Evolutionary conservation across 2,329 filamentous ascomycete species (phyloP).

Genomic region (Colletotrichum gloeosporioides): DNA sequence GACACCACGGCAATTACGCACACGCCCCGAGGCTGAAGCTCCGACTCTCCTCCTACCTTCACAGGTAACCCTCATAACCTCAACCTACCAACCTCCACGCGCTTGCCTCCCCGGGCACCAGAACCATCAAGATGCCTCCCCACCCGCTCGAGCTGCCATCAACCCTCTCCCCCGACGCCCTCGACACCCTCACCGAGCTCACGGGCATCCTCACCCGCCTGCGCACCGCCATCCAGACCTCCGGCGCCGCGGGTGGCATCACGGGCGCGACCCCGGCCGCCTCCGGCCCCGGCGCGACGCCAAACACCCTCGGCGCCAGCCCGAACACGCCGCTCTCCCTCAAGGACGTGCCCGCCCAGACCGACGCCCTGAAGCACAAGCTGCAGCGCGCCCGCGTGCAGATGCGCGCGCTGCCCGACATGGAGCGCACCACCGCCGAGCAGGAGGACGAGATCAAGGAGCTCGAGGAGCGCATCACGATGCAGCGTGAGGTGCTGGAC

Average conservation of each 20-base stretch:
- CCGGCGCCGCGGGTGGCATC: slow-evolving; percentile 40
- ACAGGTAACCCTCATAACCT: background rate
- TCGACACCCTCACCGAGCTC: slow-evolving; percentile 86
- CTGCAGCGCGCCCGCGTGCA: slow-evolving; percentile 78
- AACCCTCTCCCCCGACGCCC: slow-evolving; percentile 78
- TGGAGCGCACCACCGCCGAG: slow-evolving; percentile 68
- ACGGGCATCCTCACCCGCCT: slow-evolving; percentile 79
- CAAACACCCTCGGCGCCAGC: slow-evolving; percentile 35
- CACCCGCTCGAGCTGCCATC: slow-evolving; percentile 59
- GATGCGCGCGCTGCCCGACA: slow-evolving; percentile 71
- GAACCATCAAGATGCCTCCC: slow-evolving; percentile 7
- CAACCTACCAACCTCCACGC: background rate
- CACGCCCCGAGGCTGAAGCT: slow-evolving; percentile 3
- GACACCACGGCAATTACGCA: background rate
- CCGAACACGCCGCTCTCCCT: slow-evolving; percentile 44
- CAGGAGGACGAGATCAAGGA: slow-evolving; percentile 74
- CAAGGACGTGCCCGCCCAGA: slow-evolving; percentile 82
- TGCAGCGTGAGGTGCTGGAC: slow-evolving; percentile 65
- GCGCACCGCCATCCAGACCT: slow-evolving; percentile 53
- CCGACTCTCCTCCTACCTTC: background rate
- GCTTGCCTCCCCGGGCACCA: background rate
- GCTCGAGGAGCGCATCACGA: slow-evolving; percentile 67
- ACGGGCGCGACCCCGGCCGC: slow-evolving; percentile 41
- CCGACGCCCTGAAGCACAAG: slow-evolving; percentile 81
- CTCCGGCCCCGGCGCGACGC: slow-evolving; percentile 31